Percentiles rank a stretch among this genome's conserved stretches.
phyloP scores from a whole-genome alignment of 257 asterid genomes.

The Przewalskia tangutica region DNA sequence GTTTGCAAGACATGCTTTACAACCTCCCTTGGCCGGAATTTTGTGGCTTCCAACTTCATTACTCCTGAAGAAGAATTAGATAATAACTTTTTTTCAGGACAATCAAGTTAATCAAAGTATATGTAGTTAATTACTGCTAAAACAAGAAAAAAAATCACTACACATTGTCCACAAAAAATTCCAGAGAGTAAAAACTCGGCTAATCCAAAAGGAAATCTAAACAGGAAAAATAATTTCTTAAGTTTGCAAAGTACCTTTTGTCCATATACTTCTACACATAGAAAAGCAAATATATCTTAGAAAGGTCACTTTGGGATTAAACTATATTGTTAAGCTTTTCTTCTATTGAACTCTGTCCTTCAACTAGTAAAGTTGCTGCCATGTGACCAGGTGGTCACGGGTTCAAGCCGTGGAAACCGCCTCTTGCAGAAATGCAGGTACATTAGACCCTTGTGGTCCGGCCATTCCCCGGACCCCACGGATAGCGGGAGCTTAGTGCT shows the following conservation, averaged over 20 bases:
- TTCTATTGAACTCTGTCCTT: not conserved
- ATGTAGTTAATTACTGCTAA: not conserved
- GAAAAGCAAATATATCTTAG: not conserved
- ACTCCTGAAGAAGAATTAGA: constrained; percentile 39
- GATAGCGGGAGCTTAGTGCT: too few species aligned
- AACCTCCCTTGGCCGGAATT: constrained; percentile 89
- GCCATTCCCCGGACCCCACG: too few species aligned
- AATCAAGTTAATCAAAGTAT: not conserved
- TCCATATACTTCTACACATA: not conserved
- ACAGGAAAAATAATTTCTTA: not conserved
- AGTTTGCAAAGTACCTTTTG: not conserved
- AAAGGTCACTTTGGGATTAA: not conserved
- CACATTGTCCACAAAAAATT: not conserved
- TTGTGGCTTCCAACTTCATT: constrained; percentile 84
- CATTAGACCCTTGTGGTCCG: too few species aligned
- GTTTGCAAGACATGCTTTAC: constrained; percentile 90
- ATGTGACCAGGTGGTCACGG: too few species aligned
- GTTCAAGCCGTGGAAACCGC: too few species aligned
- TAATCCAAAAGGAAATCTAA: not conserved
- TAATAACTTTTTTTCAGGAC: not conserved
- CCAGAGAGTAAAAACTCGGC: not conserved
- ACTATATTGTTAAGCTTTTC: not conserved
- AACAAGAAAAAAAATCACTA: not conserved
- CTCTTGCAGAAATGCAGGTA: too few species aligned
- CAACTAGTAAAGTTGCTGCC: too few species aligned